Evolutionary conservation across 2,329 filamentous ascomycete genomes (phyloP), one percentile per base, ranked within the genome.

Genomic region (Lachnellula cervina): DNA sequence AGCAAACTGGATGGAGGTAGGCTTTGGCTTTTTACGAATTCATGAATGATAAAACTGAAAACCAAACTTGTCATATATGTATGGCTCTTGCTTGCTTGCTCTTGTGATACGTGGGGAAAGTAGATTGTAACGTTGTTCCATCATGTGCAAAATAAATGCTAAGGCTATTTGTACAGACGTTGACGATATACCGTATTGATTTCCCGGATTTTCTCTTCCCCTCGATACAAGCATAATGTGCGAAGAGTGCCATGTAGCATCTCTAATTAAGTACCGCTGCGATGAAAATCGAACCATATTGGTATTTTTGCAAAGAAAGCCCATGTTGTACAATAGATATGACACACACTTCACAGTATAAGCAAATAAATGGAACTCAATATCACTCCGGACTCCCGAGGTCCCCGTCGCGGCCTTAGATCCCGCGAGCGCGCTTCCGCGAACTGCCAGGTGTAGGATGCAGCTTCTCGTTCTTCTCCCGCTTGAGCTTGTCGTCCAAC

Each of bases 401-500:
- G 14, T 5, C 37, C 38, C 17, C 17, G 7, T 6, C 25, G 25
- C 6, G 25, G 7, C 25, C 25, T 49, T 58, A 65, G 40, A 66
- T 58, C 2, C 56, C 60, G 19, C 81, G 75, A 3, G 79, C 71
- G 32, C 82, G 76, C 70, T 86, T 86, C 68, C 82, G 79, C 7
- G 70, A 77, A 66, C 79, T 81, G 63, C 28, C 28, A 32, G 70
- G 63, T 3, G 69, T 70, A 4, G 82, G 79, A 51, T 69, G 64
- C 54, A 65, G 51, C 55, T 84, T 84, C 50, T 83, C 79, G 72
- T 76, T 80, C 65, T 76, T 77, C 66, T 86, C 82, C 62, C 81
- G 75, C 76, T 82, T 83, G 75, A 85, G 80, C 71, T 86, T 86
- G 68, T 85, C 80, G 74, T 86, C 82, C 69, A 86, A 71, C 19